These are phyloP conservation scores for Paramecium sonneborni DNA, from an alignment of 73 alveolate genomes.

Conservation along the genomic window DNA sequence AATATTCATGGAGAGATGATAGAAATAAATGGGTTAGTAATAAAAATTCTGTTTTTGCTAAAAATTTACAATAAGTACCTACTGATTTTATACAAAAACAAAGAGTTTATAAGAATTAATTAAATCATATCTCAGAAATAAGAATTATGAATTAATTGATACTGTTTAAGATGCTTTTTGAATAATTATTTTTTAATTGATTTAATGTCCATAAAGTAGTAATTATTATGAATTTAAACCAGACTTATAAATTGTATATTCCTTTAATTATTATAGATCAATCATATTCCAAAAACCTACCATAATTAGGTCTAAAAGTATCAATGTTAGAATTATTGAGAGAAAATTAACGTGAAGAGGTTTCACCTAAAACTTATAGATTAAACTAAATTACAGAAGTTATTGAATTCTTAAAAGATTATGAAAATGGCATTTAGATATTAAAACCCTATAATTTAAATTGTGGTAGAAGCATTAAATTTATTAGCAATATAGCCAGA, in stretches of 20 bases:
- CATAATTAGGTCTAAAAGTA: conserved; percentile 65
- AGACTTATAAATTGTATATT: conserved; percentile 18
- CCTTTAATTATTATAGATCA: conserved; percentile 12
- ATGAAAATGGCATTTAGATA: conserved; percentile 76
- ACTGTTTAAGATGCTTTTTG: conserved; percentile 56
- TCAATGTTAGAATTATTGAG: conserved; percentile 58
- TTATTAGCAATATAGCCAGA: conserved; percentile 66
- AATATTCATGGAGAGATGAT: conserved; percentile 94
- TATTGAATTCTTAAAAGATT: conserved; percentile 68
- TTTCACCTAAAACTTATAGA: conserved; percentile 81
- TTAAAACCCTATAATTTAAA: conserved; percentile 74
- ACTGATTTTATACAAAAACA: neutral
- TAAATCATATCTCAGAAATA: conserved; percentile 46
- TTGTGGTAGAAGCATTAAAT: conserved; percentile 78
- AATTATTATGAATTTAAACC: conserved; percentile 55
- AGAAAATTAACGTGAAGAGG: conserved; percentile 52
- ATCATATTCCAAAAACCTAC: conserved; percentile 79
- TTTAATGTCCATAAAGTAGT: conserved; percentile 38
- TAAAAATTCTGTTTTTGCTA: conserved; percentile 72
- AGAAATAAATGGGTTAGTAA: conserved; percentile 74
- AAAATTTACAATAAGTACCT: conserved; percentile 45
- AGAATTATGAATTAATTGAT: conserved; percentile 50
- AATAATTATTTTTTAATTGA: conserved; percentile 60
- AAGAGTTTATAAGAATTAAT: conserved; percentile 52
- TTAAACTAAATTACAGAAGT: conserved; percentile 74